Evolutionary conservation across 495 filamentous ascomycete genomes (phyloP).

Genomic region (Immersiella caudata): DNA sequence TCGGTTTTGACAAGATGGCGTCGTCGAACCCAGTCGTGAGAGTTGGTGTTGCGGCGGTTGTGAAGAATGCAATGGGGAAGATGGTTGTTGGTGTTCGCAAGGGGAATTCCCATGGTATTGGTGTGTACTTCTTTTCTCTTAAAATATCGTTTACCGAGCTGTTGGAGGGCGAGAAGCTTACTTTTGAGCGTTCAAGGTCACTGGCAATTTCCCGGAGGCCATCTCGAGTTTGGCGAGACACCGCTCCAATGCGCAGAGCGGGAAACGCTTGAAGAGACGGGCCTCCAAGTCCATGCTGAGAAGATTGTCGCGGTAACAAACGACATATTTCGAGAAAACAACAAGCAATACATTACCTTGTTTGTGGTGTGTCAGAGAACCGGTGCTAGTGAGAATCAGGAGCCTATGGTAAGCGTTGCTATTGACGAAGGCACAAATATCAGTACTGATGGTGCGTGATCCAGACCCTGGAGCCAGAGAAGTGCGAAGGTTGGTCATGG

Average conservation of each 20-base stretch:
- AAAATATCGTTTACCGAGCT: background rate
- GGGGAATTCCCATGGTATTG: slow-evolving; percentile 41
- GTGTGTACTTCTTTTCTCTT: slow-evolving; percentile 31
- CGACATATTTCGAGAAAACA: slow-evolving; percentile 53
- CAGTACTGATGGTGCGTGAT: background rate
- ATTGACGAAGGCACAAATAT: background rate
- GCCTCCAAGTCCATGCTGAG: slow-evolving; percentile 51
- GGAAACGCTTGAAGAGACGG: slow-evolving; percentile 71
- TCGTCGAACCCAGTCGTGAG: slow-evolving; percentile 26
- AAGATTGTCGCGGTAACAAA: slow-evolving; percentile 61
- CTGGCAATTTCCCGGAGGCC: slow-evolving; percentile 68
- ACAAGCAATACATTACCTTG: slow-evolving; percentile 68
- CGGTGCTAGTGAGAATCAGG: slow-evolving; percentile 38
- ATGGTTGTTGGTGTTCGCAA: slow-evolving; percentile 48
- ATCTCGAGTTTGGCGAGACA: slow-evolving; percentile 66
- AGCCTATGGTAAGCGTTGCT: slow-evolving; percentile 53
- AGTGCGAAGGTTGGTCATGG: slow-evolving; percentile 69
- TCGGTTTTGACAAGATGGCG: slow-evolving; percentile 16
- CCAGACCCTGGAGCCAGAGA: slow-evolving; percentile 59
- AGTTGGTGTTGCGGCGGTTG: slow-evolving; percentile 47
- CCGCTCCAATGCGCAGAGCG: slow-evolving; percentile 60
- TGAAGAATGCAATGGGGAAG: slow-evolving; percentile 38
- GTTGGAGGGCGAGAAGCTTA: background rate
- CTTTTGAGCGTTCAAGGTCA: slow-evolving; percentile 46
- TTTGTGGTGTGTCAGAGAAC: slow-evolving; percentile 54